Conservation (phyloP, 176 grass and related monocot genomes). For the Oryza brachyantha region DNA sequence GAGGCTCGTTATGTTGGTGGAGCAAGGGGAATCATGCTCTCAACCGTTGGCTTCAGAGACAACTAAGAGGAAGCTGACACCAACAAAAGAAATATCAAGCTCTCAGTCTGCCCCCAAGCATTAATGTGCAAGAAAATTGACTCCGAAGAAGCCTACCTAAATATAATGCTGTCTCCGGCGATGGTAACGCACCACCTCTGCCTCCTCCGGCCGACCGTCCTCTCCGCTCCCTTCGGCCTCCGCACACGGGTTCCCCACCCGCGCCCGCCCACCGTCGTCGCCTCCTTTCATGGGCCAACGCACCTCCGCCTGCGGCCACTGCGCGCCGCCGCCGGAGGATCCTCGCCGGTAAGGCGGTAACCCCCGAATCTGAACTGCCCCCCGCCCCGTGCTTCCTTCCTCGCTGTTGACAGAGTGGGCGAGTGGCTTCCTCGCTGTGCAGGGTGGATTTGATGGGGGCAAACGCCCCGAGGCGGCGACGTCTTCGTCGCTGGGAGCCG, state of each 20-base stretch:
- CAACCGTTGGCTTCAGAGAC: too few species aligned
- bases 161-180: neutral
- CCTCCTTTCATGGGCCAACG: neutral
- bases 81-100: too few species aligned
- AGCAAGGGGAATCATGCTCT: too few species aligned
- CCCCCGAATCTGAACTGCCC: neutral
- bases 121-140: too few species aligned
- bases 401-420: neutral
- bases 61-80: too few species aligned
- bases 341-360: constrained; percentile 44
- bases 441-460: constrained; percentile 47
- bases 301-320: constrained; percentile 23
- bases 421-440: constrained; percentile 14
- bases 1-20: too few species aligned
- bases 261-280: neutral
- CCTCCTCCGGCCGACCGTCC: constrained; percentile 14
- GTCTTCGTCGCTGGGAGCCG: constrained; percentile 26
- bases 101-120: too few species aligned
- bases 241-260: neutral
- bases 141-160: too few species aligned
- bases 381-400: constrained; percentile 7
- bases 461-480: constrained; percentile 11
- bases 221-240: neutral
- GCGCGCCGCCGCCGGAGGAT: constrained; percentile 22
- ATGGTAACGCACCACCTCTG: constrained; percentile 40